Conservation (phyloP, 169 alveolate genomes). For the Toxoplasma gondii region DNA sequence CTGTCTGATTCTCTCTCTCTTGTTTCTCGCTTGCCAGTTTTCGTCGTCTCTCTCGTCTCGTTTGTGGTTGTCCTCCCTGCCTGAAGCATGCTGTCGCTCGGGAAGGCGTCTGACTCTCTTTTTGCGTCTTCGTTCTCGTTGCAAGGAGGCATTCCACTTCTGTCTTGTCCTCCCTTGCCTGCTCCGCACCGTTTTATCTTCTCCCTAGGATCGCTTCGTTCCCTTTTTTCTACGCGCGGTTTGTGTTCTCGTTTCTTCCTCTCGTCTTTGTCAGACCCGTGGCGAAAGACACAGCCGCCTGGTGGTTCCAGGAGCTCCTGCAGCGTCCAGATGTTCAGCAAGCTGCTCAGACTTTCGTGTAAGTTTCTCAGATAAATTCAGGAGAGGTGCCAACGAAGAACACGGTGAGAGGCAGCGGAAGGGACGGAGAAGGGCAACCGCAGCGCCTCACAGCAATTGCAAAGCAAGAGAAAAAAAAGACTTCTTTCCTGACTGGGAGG, state of each 20-base stretch:
- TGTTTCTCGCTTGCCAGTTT: too few species aligned
- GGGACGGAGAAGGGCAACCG: too few species aligned
- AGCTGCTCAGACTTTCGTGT: slow-evolving; percentile 31
- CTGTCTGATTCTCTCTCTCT: neutral
- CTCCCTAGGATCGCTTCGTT: neutral
- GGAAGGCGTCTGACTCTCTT: neutral
- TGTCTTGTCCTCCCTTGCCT: neutral
- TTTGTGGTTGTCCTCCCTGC: too few species aligned
- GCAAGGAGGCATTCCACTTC: neutral
- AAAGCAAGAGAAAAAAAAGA: neutral
- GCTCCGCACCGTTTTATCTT: neutral
- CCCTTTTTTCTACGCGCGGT: neutral
- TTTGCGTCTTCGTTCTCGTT: neutral
- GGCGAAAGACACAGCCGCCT: neutral
- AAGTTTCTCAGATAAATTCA: neutral
- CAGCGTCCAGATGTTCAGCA: slow-evolving; percentile 14
- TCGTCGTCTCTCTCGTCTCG: too few species aligned
- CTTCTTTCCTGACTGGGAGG: neutral
- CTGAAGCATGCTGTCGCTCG: neutral
- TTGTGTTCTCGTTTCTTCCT: neutral
- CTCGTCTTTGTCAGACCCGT: neutral
- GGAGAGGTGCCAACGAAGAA: too few species aligned
- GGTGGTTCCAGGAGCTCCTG: neutral
- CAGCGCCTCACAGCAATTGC: too few species aligned
- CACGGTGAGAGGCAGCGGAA: too few species aligned